Evolutionary conservation across 73 alveolate species (phyloP).

Genomic region (Strombidium stylifer): DNA sequence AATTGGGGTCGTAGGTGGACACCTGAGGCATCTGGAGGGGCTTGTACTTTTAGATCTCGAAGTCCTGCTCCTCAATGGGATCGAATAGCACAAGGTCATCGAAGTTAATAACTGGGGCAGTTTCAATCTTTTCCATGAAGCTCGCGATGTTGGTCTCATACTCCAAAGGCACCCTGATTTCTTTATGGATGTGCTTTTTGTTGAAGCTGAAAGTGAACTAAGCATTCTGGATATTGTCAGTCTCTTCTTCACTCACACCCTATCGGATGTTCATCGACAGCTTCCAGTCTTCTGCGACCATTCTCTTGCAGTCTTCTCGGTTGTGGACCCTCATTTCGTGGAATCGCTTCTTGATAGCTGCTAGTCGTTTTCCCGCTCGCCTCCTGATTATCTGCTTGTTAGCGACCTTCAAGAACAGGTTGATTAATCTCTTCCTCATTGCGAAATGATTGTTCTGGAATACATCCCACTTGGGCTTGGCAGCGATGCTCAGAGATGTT

Average conservation of each 20-base stretch:
- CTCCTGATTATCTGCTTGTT: conserved; percentile 70
- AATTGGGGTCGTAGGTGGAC: conserved; percentile 39
- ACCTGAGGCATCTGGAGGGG: conserved; percentile 13
- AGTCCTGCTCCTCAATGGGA: conserved; percentile 41
- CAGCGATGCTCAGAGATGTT: conserved; percentile 62
- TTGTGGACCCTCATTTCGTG: conserved; percentile 60
- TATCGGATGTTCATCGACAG: conserved; percentile 72
- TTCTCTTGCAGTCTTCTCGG: conserved; percentile 72
- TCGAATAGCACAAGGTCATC: conserved; percentile 52
- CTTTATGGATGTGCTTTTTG: background rate
- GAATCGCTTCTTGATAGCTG: conserved; percentile 61
- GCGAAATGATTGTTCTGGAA: conserved; percentile 90
- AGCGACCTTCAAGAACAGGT: conserved; percentile 70
- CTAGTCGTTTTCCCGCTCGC: conserved; percentile 82
- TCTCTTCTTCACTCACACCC: conserved; percentile 59
- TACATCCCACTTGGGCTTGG: conserved; percentile 81
- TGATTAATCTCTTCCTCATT: conserved; percentile 74
- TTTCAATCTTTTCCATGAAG: conserved; percentile 52
- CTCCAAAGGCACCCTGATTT: conserved; percentile 41
- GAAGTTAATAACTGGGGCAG: conserved; percentile 48
- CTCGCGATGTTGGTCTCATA: conserved; percentile 53
- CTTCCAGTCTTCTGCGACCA: conserved; percentile 91
- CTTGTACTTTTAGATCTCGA: conserved; percentile 37
- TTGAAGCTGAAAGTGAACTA: conserved; percentile 36
- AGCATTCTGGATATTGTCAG: conserved; percentile 19